Percentiles rank a stretch among this genome's conserved stretches.
Conservation (phyloP, 768 basidiomycete genomes). For the Suillus americanus region DNA sequence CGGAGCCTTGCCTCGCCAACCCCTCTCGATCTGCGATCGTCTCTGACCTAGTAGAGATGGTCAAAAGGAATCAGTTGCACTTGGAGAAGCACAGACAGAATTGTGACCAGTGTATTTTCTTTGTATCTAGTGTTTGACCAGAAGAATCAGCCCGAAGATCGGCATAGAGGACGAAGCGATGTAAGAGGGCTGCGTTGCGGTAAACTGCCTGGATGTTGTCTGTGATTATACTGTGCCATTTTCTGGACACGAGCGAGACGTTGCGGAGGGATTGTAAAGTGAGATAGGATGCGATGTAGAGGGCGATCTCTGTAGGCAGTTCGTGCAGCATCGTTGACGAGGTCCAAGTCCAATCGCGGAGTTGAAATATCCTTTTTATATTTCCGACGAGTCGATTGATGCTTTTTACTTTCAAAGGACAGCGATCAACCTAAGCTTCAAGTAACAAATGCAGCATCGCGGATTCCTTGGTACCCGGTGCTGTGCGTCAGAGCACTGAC, state of each 20-base stretch:
- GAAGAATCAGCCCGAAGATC: conserved; percentile 32
- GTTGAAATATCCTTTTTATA: background rate
- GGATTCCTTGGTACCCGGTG: too few relatives aligned
- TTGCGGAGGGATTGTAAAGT: conserved; percentile 43
- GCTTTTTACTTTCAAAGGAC: too few relatives aligned
- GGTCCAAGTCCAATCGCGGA: background rate
- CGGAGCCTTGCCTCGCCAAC: conserved; percentile 55
- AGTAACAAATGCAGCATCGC: too few relatives aligned
- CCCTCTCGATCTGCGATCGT: conserved; percentile 43
- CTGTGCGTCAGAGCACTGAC: background rate
- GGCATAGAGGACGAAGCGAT: conserved; percentile 42
- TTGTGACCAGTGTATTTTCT: conserved; percentile 52
- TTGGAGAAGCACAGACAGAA: conserved; percentile 45
- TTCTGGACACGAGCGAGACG: conserved; percentile 39
- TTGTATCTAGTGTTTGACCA: conserved; percentile 36
- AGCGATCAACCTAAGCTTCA: too few relatives aligned
- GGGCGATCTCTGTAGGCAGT: conserved; percentile 59
- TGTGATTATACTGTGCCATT: conserved; percentile 48
- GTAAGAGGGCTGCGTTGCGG: conserved; percentile 52
- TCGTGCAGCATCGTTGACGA: conserved; percentile 34
- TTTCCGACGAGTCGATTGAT: background rate
- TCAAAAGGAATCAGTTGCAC: conserved; percentile 13
- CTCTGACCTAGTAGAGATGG: conserved; percentile 39
- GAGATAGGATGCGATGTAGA: conserved; percentile 51
- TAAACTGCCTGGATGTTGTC: conserved; percentile 54